Conservation (phyloP, 805 yeast species). For the Komagataella pastoris region DNA sequence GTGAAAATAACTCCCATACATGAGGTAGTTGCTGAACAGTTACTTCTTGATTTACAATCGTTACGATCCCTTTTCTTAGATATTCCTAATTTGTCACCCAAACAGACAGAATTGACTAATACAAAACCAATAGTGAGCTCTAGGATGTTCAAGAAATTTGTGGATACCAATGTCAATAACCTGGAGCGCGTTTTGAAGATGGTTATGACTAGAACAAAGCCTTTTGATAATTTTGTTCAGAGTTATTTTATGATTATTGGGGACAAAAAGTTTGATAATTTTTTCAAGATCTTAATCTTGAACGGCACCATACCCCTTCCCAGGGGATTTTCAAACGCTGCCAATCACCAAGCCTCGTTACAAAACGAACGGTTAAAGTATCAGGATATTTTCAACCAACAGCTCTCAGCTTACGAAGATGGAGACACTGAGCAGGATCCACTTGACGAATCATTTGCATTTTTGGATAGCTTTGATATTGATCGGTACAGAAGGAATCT, state of each 20-base stretch:
- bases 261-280: slow-evolving; percentile 50
- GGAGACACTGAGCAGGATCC: slow-evolving; percentile 7
- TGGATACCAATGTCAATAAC: slow-evolving; percentile 9
- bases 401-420: slow-evolving; percentile 21
- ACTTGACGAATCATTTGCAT: slow-evolving; percentile 14
- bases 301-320: slow-evolving; percentile 30
- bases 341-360: slow-evolving; percentile 11
- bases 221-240: slow-evolving; percentile 48
- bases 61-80: slow-evolving; percentile 40
- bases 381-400: slow-evolving; percentile 24
- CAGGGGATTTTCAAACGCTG: not conserved
- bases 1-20: slow-evolving; percentile 54
- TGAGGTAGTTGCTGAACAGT: slow-evolving; percentile 66
- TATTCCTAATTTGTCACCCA: slow-evolving; percentile 32
- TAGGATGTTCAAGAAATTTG: slow-evolving; percentile 11
- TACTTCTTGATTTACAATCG: slow-evolving; percentile 57
- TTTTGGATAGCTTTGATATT: slow-evolving; percentile 12
- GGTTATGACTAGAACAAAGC: slow-evolving; percentile 48
- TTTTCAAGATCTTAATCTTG: slow-evolving; percentile 47
- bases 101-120: slow-evolving; percentile 13
- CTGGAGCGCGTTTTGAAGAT: slow-evolving; percentile 60
- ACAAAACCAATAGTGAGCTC: slow-evolving; percentile 13
- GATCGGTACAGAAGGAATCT: slow-evolving; percentile 4
- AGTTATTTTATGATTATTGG: slow-evolving; percentile 55
- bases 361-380: slow-evolving; percentile 23